Evolutionary conservation across 2,329 filamentous ascomycete genomes (phyloP).

Genomic region (Neophaeococcomyces aloes): DNA sequence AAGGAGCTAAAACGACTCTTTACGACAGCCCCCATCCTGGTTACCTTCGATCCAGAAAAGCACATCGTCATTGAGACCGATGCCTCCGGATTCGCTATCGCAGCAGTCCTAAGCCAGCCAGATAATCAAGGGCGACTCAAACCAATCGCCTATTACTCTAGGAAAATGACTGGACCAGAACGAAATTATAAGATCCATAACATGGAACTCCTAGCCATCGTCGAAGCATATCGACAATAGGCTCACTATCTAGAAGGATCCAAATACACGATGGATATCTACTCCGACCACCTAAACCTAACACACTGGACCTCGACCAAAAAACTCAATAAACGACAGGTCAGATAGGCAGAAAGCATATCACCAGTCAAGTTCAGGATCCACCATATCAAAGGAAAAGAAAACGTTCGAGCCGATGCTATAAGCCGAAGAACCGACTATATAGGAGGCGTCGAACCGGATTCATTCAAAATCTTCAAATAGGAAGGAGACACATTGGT

Average conservation of each 20-base stretch:
- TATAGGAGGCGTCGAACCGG: neutral
- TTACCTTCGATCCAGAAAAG: slow-evolving; percentile 5
- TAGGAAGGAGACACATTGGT: no score
- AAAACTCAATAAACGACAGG: slow-evolving; percentile 9
- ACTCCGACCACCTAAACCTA: slow-evolving; percentile 11
- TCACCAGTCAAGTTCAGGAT: slow-evolving; percentile 10
- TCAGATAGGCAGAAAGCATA: slow-evolving; percentile 7
- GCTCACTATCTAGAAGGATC: slow-evolving; percentile 11
- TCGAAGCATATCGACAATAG: slow-evolving; percentile 12
- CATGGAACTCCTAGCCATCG: slow-evolving; percentile 14
- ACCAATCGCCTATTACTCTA: slow-evolving; percentile 11
- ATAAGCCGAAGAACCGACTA: slow-evolving; percentile 2
- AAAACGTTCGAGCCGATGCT: slow-evolving; percentile 12
- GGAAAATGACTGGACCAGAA: slow-evolving; percentile 11
- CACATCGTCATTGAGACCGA: slow-evolving; percentile 9
- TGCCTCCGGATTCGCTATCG: slow-evolving; percentile 4
- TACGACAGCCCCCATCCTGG: slow-evolving; percentile 4
- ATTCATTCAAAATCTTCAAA: no score
- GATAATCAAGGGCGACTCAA: slow-evolving; percentile 6
- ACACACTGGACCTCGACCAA: slow-evolving; percentile 10
- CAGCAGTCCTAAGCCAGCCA: slow-evolving; percentile 5
- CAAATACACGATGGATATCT: slow-evolving; percentile 9
- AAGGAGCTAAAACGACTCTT: slow-evolving; percentile 5
- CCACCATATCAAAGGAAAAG: slow-evolving; percentile 8
- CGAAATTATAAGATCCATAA: slow-evolving; percentile 15